Evolutionary conservation across 2,329 filamentous ascomycete genomes (phyloP), one percentile per base, ranked within the genome.

Genomic region (Fusarium brachygibbosum): DNA sequence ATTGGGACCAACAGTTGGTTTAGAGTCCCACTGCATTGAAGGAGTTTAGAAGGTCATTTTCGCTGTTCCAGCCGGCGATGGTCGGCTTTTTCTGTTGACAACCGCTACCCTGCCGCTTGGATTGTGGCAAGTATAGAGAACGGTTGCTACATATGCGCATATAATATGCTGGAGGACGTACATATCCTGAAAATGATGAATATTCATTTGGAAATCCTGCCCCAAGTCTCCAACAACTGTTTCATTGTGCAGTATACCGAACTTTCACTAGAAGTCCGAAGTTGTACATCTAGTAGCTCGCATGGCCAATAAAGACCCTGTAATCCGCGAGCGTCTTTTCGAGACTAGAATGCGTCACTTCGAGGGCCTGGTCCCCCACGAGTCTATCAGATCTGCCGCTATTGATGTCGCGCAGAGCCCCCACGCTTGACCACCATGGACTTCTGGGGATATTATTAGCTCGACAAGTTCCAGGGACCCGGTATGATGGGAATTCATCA

Each of bases 121-220:
- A 41, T 5, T 29, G 46, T 19, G 62, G 44, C 40, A 58, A 29
- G 44, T 42, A 60, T 63, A 65, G 50, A 63, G 41, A 56, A 41
- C 44, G 58, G 40, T 51, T 50, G 55, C 21, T 29, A n/a, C n/a
- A n/a, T n/a, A 46, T 54, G 52, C 59, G 37, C 29, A 56, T 57
- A 61, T 73, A 71, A 71, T 71, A 51, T 28, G 31, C 32, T 48
- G 38, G 44, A 34, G 52, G 60, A 40, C 56, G 67, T 74, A 69
- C 53, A 63, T 74, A 63, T 34, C 13, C 56, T 21, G 16, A n/a
- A 60, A 66, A 66, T 31, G 23, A 59, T 41, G 40, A 66, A 55
- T n/a, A 16, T 7, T 19, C 11, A 46, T 44, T 31, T 50, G 25
- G 32, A 50, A 13, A 12, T 19, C 17, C 21, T 5, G 5, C 12